Evolutionary conservation across 2,329 filamentous ascomycete genomes (phyloP), one percentile per base, ranked within the genome.

Genomic region (Plenodomus lindquistii): DNA sequence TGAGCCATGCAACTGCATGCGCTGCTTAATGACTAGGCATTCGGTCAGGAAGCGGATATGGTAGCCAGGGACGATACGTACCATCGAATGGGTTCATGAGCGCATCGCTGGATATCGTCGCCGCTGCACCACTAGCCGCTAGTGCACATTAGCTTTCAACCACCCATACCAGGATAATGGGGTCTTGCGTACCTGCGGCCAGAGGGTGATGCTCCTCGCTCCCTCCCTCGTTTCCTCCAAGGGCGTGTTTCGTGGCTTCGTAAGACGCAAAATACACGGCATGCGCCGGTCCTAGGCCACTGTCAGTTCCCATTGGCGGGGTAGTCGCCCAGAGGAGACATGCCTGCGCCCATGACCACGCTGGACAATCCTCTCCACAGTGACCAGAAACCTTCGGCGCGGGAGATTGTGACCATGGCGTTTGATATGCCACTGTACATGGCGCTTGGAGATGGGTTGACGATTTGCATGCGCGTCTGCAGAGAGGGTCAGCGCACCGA

Each of bases 11-110:
- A 99, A 89, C 75, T 99, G 94, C 94, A 99, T 99, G 65, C 94
- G 89, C 75, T 99, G 94, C 77, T 99, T 99, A 79, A 99, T 96
- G 54, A 99, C 94, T 97, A 66, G 22, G 17, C 29, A 36, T n/a
- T 15, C 40, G 24, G 29, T 36, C 10, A 20, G 35, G 17, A 16
- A 40, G 38, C 37, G 44, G 21, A 48, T 70, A 13, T 4, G 10
- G 4, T 31, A 15, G 11, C 6, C 4, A 8, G 6, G 11, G 6
- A 31, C 15, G 27, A 18, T 8, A 37, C 84, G 66, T 82, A 96
- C 91, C 91, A 77, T 99, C 94, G 72, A 99, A 99, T 18, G 94
- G 94, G 70, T 97, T 99, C 94, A 99, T 99, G 59, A 99, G 85
- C 45, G 94, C 94, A 79, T 99, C 94, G 72, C 92, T 97, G 29